A percentile compares a stretch with the other conserved stretches of the same genome.
phyloP scores from a whole-genome alignment of 2,329 filamentous ascomycete species.

The Arachnopeziza araneosa region DNA sequence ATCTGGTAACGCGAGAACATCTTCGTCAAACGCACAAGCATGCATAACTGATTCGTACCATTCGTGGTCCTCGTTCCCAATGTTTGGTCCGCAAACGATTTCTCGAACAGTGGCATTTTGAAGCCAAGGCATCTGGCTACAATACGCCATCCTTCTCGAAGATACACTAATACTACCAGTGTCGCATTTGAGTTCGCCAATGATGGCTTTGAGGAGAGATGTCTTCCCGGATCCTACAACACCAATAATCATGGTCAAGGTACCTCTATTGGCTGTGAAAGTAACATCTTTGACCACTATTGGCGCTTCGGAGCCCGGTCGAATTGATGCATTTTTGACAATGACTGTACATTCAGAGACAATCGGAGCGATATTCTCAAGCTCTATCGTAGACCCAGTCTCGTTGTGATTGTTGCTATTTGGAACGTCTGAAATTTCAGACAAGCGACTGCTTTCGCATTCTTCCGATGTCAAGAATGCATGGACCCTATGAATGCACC shows the following conservation, averaged over 20 bases:
- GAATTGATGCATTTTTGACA: constrained; percentile 4
- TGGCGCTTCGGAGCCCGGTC: background rate
- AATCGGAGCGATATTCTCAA: background rate
- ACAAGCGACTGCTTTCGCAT: background rate
- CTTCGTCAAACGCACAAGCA: constrained; percentile 23
- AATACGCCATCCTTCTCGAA: constrained; percentile 33
- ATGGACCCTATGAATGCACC: constrained; percentile 14
- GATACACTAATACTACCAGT: constrained; percentile 4
- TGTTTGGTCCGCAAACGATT: constrained; percentile 33
- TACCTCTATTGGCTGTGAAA: constrained; percentile 4
- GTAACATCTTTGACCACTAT: constrained; percentile 6
- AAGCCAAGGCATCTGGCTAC: constrained; percentile 41
- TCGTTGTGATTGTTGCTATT: background rate
- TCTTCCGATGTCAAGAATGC: constrained; percentile 8
- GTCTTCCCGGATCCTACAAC: constrained; percentile 31
- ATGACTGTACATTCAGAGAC: background rate
- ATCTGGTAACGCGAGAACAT: constrained; percentile 21
- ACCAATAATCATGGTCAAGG: constrained; percentile 26
- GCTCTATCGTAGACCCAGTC: background rate
- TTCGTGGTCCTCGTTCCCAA: constrained; percentile 14
- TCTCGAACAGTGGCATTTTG: constrained; percentile 36
- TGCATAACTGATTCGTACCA: constrained; percentile 24
- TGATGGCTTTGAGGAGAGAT: constrained; percentile 22
- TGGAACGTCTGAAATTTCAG: background rate
- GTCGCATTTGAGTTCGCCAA: constrained; percentile 19